phyloP scores from a whole-genome alignment of 2,329 filamentous ascomycete species.

The Sporothrix protearum region DNA sequence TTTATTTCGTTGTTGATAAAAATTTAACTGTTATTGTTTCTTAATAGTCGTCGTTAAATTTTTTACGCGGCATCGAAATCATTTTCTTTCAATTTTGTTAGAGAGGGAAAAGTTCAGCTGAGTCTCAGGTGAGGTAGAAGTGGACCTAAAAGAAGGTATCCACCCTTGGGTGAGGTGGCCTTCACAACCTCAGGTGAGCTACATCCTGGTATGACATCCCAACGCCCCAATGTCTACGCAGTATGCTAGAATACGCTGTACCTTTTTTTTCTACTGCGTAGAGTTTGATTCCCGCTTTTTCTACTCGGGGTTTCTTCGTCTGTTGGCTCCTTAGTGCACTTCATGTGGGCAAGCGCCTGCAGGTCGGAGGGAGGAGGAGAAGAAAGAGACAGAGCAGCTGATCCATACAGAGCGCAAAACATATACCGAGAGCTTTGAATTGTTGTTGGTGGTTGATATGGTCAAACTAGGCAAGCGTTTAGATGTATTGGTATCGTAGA shows the following conservation, averaged over 20 bases:
- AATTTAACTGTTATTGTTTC: too few species aligned
- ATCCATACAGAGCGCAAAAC: background rate
- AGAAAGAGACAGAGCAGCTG: background rate
- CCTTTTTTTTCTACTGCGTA: background rate
- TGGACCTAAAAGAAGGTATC: too few species aligned
- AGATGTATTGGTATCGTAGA: background rate
- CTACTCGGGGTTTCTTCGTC: background rate
- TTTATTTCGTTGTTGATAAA: too few species aligned
- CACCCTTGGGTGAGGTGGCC: too few species aligned
- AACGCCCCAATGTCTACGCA: too few species aligned
- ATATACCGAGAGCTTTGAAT: background rate
- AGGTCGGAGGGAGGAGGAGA: background rate
- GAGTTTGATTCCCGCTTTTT: background rate
- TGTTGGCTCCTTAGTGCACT: background rate
- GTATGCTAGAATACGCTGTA: background rate
- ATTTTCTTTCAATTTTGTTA: too few species aligned
- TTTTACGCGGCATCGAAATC: too few species aligned
- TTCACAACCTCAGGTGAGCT: too few species aligned
- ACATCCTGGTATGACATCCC: background rate
- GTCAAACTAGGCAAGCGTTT: background rate
- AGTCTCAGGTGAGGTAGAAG: too few species aligned
- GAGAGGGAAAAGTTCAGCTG: too few species aligned
- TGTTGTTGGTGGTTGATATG: background rate
- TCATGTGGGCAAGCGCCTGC: background rate
- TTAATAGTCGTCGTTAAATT: too few species aligned